Evolutionary conservation across 139 green algal species (phyloP), one percentile per base, ranked within the genome.

Genomic region (Pleodorina starrii): DNA sequence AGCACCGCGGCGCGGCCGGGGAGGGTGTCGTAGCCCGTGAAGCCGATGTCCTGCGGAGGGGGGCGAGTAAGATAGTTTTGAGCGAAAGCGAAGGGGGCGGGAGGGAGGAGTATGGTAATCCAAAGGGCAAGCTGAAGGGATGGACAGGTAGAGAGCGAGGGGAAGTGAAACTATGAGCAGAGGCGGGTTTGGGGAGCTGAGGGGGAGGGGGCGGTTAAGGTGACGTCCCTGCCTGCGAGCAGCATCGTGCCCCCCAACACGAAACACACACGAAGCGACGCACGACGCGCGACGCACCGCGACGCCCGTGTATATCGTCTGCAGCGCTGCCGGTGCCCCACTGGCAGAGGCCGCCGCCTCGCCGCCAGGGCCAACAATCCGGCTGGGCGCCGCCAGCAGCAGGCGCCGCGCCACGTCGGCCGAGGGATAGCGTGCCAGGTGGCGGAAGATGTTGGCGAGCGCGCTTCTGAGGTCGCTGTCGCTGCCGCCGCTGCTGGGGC

Each of bases 221-320:
- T 60, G 14, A 60, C 14, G 14, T 60, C 51, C 14, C 14, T 17
- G 14, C 51, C 51, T 60, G 51, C 14, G 51, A 17, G 14, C 14
- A 60, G 51, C 51, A 60, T 60, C 17, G 14, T 60, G 51, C 51
- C 51, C 14, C 14, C 14, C 51, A 27, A 60, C 51, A 27, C 17
- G 51, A 60, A 60, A 60, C 17, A 66, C 54, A 12, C 7, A 66
- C 54, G 9, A 32, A 32, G 5, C 25, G 7, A 66, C 29, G 54
- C 29, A 66, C 29, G 6, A 21, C 25, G 54, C 54, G 9, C 54
- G 54, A 51, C 72, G 10, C 72, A 80, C 72, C 72, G 35, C 42
- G 21, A 54, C 72, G 23, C 72, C 72, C 19, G 72, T 80, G 38
- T 80, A 80, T 12, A 80, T 54, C 4, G 40, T 80, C 72, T 54